Conservation (phyloP, 1,139 yeast species). For the Candida sp. region DNA sequence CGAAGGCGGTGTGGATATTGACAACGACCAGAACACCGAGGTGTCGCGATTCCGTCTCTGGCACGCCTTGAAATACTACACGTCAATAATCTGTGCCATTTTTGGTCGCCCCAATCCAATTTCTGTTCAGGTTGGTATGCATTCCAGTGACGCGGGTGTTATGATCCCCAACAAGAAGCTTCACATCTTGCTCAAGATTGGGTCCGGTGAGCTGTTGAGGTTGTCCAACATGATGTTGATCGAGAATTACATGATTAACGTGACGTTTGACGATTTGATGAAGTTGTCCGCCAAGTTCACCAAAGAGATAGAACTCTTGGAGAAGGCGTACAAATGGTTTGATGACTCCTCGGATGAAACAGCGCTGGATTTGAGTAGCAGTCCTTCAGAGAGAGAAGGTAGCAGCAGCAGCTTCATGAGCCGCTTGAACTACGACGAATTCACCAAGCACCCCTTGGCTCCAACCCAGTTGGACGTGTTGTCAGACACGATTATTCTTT, state of each 20-base stretch:
- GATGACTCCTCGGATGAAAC: background rate
- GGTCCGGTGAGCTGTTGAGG: slow-evolving; percentile 53
- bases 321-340: slow-evolving; percentile 11
- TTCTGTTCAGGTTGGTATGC: slow-evolving; percentile 50
- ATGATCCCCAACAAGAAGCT: slow-evolving; percentile 24
- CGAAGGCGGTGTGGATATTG: slow-evolving; percentile 7
- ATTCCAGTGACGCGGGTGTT: slow-evolving; percentile 18
- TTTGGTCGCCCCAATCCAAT: slow-evolving; percentile 63
- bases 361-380: background rate
- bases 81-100: slow-evolving; percentile 55
- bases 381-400: background rate
- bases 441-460: slow-evolving; percentile 23
- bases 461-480: slow-evolving; percentile 41
- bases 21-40: slow-evolving; percentile 34
- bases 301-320: slow-evolving; percentile 40
- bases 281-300: slow-evolving; percentile 45
- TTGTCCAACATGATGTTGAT: slow-evolving; percentile 54
- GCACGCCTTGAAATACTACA: slow-evolving; percentile 51
- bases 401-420: background rate
- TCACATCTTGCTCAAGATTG: slow-evolving; percentile 42
- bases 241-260: slow-evolving; percentile 54
- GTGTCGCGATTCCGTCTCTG: slow-evolving; percentile 46
- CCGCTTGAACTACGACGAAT: slow-evolving; percentile 9
- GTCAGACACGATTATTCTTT: slow-evolving; percentile 48
- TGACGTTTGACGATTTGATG: slow-evolving; percentile 41